Percentiles rank a stretch among this genome's conserved stretches.
Evolutionary conservation across 176 grass and related monocot species (phyloP).

Genomic region (Leersia perrieri): DNA sequence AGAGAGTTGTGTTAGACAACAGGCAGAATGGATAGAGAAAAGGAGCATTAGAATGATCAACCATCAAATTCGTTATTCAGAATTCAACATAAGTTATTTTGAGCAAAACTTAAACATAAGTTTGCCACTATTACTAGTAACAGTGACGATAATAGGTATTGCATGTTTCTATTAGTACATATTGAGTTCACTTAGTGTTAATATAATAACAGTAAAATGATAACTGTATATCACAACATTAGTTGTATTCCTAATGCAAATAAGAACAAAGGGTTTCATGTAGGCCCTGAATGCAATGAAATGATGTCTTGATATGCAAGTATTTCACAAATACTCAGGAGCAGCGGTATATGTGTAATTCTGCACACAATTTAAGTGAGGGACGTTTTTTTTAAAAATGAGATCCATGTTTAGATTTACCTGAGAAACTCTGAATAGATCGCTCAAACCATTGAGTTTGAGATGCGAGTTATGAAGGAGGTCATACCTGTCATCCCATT

Average conservation of each 20-base stretch:
- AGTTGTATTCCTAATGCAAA: neutral
- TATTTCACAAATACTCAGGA: neutral
- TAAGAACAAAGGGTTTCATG: neutral
- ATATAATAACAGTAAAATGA: neutral
- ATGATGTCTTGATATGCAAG: neutral
- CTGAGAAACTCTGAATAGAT: constrained; percentile 87
- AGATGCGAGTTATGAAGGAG: constrained; percentile 92
- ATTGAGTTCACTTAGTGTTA: neutral
- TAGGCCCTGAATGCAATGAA: neutral
- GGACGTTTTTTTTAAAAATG: constrained; percentile 16
- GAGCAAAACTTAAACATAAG: too few relatives aligned
- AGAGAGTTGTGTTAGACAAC: constrained; percentile 26
- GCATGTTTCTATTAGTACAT: neutral
- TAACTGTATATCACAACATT: neutral
- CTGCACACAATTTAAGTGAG: neutral
- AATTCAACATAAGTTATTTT: constrained; percentile 9
- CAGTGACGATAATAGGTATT: neutral
- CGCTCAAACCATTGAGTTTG: constrained; percentile 80
- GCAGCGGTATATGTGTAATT: neutral
- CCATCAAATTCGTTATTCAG: neutral
- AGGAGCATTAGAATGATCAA: constrained; percentile 7
- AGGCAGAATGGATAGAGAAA: neutral
- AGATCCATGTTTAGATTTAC: constrained; percentile 36
- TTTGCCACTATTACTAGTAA: neutral
- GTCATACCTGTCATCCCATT: constrained; percentile 68